A percentile compares a stretch with the other conserved stretches of the same genome.
phyloP scores from a whole-genome alignment of 2,329 filamentous ascomycete species.

The Clonostachys chloroleuca region DNA sequence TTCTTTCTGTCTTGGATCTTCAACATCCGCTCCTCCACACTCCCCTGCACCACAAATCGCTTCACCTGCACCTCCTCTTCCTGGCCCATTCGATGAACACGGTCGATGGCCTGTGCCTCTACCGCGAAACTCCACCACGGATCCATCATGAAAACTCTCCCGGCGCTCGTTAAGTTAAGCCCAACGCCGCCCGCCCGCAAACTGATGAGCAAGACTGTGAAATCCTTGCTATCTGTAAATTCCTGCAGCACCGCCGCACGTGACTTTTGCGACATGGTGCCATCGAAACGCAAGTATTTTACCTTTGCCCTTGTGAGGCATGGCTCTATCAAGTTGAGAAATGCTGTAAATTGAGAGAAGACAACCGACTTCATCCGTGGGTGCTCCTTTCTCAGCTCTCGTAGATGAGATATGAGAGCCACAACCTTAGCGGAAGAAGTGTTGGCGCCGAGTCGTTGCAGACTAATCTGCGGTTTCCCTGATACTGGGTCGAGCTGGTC shows the following conservation, averaged over 20 bases:
- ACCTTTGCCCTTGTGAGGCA: conserved; percentile 71
- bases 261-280: conserved; percentile 80
- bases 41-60: conserved; percentile 83
- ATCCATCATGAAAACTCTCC: conserved; percentile 97
- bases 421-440: conserved; percentile 87
- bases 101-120: conserved; percentile 95
- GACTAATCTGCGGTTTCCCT: conserved; percentile 47
- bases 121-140: conserved; percentile 99
- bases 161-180: conserved; percentile 85
- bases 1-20: conserved; percentile 93
- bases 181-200: conserved; percentile 90
- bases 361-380: conserved; percentile 80
- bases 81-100: conserved; percentile 96
- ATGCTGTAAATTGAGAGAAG: conserved; percentile 97
- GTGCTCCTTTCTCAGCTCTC: conserved; percentile 60
- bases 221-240: conserved; percentile 58
- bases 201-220: conserved; percentile 75
- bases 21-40: conserved; percentile 94
- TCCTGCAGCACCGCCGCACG: conserved; percentile 73
- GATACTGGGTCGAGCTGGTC: conserved; percentile 42
- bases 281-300: conserved; percentile 82
- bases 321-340: conserved; percentile 85
- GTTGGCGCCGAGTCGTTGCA: conserved; percentile 56
- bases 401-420: conserved; percentile 71
- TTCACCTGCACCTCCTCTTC: conserved; percentile 79